Evolutionary conservation across 148 eudicot species (phyloP), one percentile per base, ranked within the genome.

Genomic region (Nepenthes gracilis): DNA sequence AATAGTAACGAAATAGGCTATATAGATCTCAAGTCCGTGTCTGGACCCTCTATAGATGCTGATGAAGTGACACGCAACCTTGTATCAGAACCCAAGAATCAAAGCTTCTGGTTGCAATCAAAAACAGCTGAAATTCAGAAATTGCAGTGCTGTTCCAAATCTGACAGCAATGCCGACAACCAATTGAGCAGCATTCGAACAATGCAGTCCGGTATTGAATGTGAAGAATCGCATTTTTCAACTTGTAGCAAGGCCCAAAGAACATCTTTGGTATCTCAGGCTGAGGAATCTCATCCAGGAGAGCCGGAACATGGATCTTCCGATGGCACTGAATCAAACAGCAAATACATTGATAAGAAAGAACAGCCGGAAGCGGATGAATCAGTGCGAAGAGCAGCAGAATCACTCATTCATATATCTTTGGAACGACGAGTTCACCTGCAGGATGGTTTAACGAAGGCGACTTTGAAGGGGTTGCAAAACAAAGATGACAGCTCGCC

Each of bases 341-440:
- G 43, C 66, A 64, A 66, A 23, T 62, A 50, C 61, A 8, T 4
- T 43, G 38, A 65, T 32, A 61, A 60, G 49, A 66, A 13, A 50
- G 54, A 73, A 55, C 60, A 60, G 43, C 36, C 66, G 62, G 74
- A 66, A 53, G 55, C 45, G 12, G 83, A 80, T 69, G 63, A 35
- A 53, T 1, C 36, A 12, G 38, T 74, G 33, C 73, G 74, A 58
- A 56, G 35, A 43, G 90, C 86, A 35, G 91, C 86, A 1, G 76
- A 70, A 50, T 56, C 71, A 57, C 84, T 82, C 9, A 11, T 80
- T 12, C 58, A 67, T 36, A 10, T 82, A 35, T 76, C 76, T 23
- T 35, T 43, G 51, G 69, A 73, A 56, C 54, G 64, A 53, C 51
- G 40, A 66, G 13, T 58, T 55, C 36, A 11, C 35, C 3, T 67